Evolutionary conservation across 495 filamentous ascomycete species (phyloP), one percentile per base, ranked within the genome.

Genomic region (Podospora pseudoanserina): DNA sequence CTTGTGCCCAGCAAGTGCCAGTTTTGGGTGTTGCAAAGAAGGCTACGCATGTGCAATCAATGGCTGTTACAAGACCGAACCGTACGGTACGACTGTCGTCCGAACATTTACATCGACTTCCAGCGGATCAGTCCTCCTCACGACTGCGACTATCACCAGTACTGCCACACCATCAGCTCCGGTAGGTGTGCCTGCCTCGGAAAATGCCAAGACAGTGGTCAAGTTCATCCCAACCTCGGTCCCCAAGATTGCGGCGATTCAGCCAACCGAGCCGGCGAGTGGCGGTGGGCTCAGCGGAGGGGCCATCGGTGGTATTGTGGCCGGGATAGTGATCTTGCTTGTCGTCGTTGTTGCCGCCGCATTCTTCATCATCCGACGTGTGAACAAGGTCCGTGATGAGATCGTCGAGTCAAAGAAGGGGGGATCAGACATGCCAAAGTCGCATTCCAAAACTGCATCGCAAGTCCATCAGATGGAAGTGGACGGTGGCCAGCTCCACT

Each of bases 291-390:
- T 84, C 44, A 78, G 75, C 15, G 60, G 63, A 1, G 70, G 70
- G 0, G 75, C 78, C 11, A 65, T 84, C 0, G 82, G 79, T 2
- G 82, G 82, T 6, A 83, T 84, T 64, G 73, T 83, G n/a, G 77
- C 74, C 53, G 82, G 80, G 13, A 80, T 74, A 5, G 71, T 82
- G n/a, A 74, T 71, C 7, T 53, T 83, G 0, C 65, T 83, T 0
- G n/a, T 80, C 9, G 67, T 77, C 49, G 75, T 83, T 16, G 16
- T 83, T 20, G 65, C 66, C 15, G 77, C 78, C 18, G 74, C 80
- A 0, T 75, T 65, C 66, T 59, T 84, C 26, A 74, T 84, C 62
- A 70, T 82, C 61, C 72, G 77, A 7, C 77, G 77, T 1, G 76
- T 84, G 5, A 80, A 79, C 49, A 74, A 65, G 0, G 75, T 78